phyloP scores from a whole-genome alignment of 441 rosid species.

The Corymbia calophylla region DNA sequence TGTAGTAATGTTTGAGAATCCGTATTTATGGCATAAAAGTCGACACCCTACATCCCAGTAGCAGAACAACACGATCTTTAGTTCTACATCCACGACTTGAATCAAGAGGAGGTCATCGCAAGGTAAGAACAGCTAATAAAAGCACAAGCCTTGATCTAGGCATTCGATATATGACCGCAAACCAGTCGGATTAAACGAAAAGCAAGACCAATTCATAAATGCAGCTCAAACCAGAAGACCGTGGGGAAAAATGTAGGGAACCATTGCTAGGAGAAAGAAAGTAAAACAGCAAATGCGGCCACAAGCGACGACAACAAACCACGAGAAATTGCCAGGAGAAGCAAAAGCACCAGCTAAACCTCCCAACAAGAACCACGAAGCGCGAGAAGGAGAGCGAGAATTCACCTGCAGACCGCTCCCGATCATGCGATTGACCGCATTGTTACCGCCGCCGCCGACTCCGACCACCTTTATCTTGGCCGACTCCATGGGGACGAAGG shows the following conservation, averaged over 20 bases:
- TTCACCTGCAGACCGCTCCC: constrained; percentile 84
- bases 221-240: background rate
- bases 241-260: background rate
- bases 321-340: background rate
- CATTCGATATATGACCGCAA: background rate
- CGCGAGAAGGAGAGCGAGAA: background rate
- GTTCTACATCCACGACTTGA: background rate
- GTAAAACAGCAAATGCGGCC: background rate
- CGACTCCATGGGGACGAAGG: constrained; percentile 60
- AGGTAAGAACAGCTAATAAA: background rate
- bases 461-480: constrained; percentile 95
- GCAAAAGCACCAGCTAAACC: background rate
- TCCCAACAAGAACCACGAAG: background rate
- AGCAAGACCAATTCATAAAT: background rate
- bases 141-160: background rate
- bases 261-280: background rate
- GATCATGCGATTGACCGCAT: constrained; percentile 97
- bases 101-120: background rate
- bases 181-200: background rate
- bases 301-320: background rate
- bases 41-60: constrained; percentile 54
- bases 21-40: constrained; percentile 90
- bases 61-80: background rate
- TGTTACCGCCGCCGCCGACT: constrained; percentile 98
- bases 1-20: constrained; percentile 89